Conservation (phyloP, 208 protist genomes). For the Baffinella frigidus region DNA sequence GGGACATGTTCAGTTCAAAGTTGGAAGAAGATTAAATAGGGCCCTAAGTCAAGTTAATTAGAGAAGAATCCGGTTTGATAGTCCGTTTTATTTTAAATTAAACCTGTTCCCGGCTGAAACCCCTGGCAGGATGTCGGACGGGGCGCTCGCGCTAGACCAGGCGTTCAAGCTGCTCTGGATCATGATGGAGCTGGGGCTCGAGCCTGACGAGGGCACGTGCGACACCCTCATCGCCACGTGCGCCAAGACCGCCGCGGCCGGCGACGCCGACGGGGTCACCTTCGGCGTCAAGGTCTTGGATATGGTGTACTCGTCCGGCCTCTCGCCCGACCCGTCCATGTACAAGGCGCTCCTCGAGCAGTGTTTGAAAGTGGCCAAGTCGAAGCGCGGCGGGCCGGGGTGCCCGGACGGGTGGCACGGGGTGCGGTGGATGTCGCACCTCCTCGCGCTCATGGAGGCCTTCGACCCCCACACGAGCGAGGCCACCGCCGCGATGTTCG, state of each 20-base stretch:
- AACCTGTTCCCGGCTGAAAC: too few species aligned
- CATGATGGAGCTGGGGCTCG: background rate
- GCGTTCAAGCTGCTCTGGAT: conserved; percentile 16
- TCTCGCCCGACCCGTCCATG: conserved; percentile 16
- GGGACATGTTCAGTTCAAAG: too few species aligned
- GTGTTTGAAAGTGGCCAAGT: background rate
- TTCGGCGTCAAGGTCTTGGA: conserved; percentile 5
- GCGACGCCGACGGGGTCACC: background rate
- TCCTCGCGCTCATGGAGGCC: background rate
- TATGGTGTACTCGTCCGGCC: background rate
- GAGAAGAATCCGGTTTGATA: too few species aligned
- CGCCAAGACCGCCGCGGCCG: conserved; percentile 13
- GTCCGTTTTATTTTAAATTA: background rate
- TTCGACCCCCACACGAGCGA: background rate
- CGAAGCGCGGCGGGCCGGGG: background rate
- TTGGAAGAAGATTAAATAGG: too few species aligned
- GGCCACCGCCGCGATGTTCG: background rate
- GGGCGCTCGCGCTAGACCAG: conserved; percentile 10
- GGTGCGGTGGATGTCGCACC: background rate
- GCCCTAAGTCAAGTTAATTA: too few species aligned
- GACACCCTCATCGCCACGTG: conserved; percentile 45
- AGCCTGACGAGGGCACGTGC: conserved; percentile 25
- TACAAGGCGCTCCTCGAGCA: background rate
- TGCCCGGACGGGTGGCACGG: background rate
- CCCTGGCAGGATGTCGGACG: background rate